Base-by-base conservation (phyloP, 1,284 basidiomycete genomes). In the Agaricales sp. region DNA sequence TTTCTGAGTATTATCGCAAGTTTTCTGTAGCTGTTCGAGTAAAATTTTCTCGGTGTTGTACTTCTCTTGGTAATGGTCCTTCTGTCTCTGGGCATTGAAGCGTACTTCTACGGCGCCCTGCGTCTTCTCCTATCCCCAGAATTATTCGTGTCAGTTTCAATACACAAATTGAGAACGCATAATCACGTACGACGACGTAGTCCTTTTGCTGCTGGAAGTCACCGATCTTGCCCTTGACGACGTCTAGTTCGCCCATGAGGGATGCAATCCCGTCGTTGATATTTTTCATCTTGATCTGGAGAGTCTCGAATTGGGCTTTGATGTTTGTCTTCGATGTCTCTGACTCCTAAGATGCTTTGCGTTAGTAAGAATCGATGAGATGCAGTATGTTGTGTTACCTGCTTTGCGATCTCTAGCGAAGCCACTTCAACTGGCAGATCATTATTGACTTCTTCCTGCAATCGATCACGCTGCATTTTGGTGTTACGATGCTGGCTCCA, bases 361-460 rank as follows among this genome's bases (percentile, higher is more conserved):
- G 46, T 37, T 16, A 26, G 46, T 23, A 37, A 30, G 26, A 49
- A 39, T n/a, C 25, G n/a, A 18, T 44, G 43, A 8, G 45, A 44
- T 0, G 60, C 6, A 30, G 26, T 30, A 30, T 30, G n/a, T n/a
- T n/a, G n/a, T 8, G 65, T 14, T 49, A 78, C 80, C 51, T 67
- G 61, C 58, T 73, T 77, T 38, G 77, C 70, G 49, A 70, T 73
- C 53, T 87, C 74, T 19, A 92, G 68, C 3, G 75, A 79, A 19
- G 78, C 73, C 14, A 92, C 73, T 57, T 80, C 81, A 13, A 77
- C 78, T 1, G 91, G 87, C 57, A 86, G 69, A 24, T 85, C 83
- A 45, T 89, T 82, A 50, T 84, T 82, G 18, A 79, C 73, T 55
- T 87, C 82, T 20, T 79, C 69, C 45, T 69, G 63, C 18, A 73